These are phyloP conservation scores for Talaromyces wortmannii DNA, from an alignment of 495 filamentous ascomycete genomes.

Conservation along the genomic window DNA sequence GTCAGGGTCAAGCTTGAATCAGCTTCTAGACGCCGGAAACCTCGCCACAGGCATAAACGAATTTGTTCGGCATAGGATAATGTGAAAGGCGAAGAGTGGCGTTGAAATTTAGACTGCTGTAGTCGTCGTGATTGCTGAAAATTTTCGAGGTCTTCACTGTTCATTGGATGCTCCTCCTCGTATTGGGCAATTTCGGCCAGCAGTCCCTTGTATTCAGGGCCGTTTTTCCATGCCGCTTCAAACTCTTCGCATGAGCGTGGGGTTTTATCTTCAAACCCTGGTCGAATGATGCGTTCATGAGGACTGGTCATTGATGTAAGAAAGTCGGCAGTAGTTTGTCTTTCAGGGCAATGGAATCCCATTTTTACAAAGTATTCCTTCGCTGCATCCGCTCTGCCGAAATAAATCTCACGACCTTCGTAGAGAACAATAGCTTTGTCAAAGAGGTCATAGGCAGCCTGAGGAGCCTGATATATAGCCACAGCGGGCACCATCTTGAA, in stretches of 20 bases:
- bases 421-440: conserved; percentile 76
- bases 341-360: conserved; percentile 66
- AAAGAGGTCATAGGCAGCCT: conserved; percentile 69
- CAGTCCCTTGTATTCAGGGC: conserved; percentile 57
- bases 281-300: conserved; percentile 53
- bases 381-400: conserved; percentile 55
- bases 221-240: conserved; percentile 65
- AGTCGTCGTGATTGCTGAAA: conserved; percentile 64
- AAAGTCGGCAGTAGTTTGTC: conserved; percentile 75
- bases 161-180: conserved; percentile 53
- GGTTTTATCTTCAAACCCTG: conserved; percentile 57
- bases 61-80: conserved; percentile 67
- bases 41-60: conserved; percentile 65
- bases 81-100: conserved; percentile 66
- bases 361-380: conserved; percentile 66
- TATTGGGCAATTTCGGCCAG: conserved; percentile 66
- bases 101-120: conserved; percentile 43
- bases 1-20: conserved; percentile 68
- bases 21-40: conserved; percentile 57
- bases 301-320: conserved; percentile 74
- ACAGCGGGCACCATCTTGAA: conserved; percentile 60
- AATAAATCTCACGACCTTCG: conserved; percentile 79
- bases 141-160: conserved; percentile 55
- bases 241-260: conserved; percentile 76
- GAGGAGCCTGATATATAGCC: conserved; percentile 81